Conservation (phyloP, 1,139 yeast species). For the Taphrina deformans region DNA sequence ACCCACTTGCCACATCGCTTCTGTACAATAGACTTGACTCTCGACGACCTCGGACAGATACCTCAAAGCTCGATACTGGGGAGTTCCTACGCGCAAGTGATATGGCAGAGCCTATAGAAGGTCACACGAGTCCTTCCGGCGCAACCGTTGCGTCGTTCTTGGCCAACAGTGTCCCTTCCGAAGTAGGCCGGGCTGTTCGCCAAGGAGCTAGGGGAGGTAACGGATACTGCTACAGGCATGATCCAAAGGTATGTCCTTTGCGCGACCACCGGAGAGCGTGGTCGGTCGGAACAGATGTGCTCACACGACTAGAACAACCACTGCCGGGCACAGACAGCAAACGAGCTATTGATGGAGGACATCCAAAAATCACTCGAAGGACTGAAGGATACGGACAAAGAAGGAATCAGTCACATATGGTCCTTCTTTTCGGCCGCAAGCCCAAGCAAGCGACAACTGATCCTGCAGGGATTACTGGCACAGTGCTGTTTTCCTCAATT, state of each 20-base stretch:
- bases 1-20: not conserved
- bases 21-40: not conserved
- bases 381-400: slow-evolving; percentile 62
- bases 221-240: slow-evolving; percentile 29
- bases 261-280: not conserved
- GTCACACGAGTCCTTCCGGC: not conserved
- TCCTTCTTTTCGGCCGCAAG: slow-evolving; percentile 74
- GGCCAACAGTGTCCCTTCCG: slow-evolving; percentile 22
- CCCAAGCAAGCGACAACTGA: slow-evolving; percentile 64
- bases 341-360: slow-evolving; percentile 62
- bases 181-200: slow-evolving; percentile 30
- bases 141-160: slow-evolving; percentile 20
- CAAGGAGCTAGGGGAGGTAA: slow-evolving; percentile 27
- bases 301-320: slow-evolving; percentile 66
- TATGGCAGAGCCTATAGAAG: not conserved
- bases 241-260: slow-evolving; percentile 18
- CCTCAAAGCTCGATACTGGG: not conserved
- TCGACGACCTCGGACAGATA: not conserved
- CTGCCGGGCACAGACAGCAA: slow-evolving; percentile 65
- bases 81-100: not conserved
- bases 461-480: slow-evolving; percentile 76
- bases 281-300: not conserved
- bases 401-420: slow-evolving; percentile 75
- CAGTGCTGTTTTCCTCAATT: slow-evolving; percentile 96
- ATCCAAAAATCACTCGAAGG: slow-evolving; percentile 52